These are phyloP conservation scores for Melampsora americana DNA, from an alignment of 1,284 basidiomycete genomes.

Conservation along the genomic window DNA sequence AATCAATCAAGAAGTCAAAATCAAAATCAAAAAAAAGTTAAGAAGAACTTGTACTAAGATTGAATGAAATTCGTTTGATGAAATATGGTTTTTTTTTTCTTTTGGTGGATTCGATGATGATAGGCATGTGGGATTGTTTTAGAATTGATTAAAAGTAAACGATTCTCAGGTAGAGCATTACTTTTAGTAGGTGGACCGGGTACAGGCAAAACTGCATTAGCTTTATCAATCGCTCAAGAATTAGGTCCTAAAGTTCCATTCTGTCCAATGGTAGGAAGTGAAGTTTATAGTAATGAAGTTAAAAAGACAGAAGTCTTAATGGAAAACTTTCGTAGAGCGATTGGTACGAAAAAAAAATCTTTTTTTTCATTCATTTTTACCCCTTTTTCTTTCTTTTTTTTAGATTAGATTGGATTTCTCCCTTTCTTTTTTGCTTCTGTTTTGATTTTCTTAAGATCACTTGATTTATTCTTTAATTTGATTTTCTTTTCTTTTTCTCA, in stretches of 20 bases:
- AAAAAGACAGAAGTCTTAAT: constrained; percentile 99
- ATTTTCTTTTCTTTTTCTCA: too few species aligned
- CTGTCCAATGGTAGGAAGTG: constrained; percentile 95
- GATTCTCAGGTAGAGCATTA: constrained; percentile 85
- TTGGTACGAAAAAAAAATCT: too few species aligned
- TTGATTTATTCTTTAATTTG: too few species aligned
- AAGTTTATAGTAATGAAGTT: constrained; percentile 94
- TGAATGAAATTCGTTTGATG: too few species aligned
- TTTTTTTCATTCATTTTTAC: too few species aligned
- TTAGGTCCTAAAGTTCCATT: constrained; percentile 93
- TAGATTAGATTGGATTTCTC: neutral
- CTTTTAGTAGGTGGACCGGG: constrained; percentile 84
- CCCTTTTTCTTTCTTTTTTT: too few species aligned
- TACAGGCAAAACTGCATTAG: constrained; percentile 92
- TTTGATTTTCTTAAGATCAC: too few species aligned
- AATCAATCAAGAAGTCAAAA: too few species aligned
- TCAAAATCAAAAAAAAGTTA: too few species aligned
- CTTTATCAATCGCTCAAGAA: constrained; percentile 88
- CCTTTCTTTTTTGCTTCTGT: too few species aligned
- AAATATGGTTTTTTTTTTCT: constrained; percentile 45
- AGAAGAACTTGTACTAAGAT: too few species aligned
- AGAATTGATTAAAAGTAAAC: constrained; percentile 82
- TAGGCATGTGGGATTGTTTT: constrained; percentile 86
- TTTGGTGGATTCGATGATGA: neutral
- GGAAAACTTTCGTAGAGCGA: constrained; percentile 89